Percentiles rank a stretch among this genome's conserved stretches.
Conservation (phyloP, 2,329 filamentous ascomycete genomes). For the Cryphonectria japonica region DNA sequence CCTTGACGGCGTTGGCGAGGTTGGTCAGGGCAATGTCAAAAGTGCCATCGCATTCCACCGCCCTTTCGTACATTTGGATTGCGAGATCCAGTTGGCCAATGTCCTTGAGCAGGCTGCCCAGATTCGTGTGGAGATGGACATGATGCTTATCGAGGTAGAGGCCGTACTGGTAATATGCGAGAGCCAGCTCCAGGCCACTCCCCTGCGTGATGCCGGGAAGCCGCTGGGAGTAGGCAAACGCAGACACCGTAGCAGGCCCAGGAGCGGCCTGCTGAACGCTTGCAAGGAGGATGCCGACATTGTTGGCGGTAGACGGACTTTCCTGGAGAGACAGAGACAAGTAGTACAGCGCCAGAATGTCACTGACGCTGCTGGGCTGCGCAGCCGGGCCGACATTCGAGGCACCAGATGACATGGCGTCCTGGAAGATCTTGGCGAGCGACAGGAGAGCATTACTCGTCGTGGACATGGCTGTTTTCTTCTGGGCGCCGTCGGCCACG, state of each 20-base stretch:
- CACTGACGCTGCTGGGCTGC: conserved; percentile 77
- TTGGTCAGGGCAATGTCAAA: conserved; percentile 98
- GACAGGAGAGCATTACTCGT: conserved; percentile 96
- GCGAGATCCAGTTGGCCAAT: conserved; percentile 90
- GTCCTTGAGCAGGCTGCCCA: conserved; percentile 93
- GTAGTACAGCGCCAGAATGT: conserved; percentile 94
- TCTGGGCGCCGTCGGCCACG: conserved; percentile 71
- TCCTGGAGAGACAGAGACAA: conserved; percentile 91
- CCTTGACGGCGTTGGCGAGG: conserved; percentile 95
- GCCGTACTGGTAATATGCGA: conserved; percentile 96
- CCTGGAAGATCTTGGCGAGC: conserved; percentile 96
- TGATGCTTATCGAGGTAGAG: conserved; percentile 84
- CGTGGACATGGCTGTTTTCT: conserved; percentile 82
- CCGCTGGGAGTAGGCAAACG: conserved; percentile 39
- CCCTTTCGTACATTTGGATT: conserved; percentile 96
- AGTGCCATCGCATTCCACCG: conserved; percentile 86
- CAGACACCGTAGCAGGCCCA: conserved; percentile 36
- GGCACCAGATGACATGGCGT: conserved; percentile 81
- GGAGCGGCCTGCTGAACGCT: conserved; percentile 76
- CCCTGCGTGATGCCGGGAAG: conserved; percentile 83
- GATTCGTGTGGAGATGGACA: conserved; percentile 94
- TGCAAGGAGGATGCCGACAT: conserved; percentile 95
- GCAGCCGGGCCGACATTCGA: conserved; percentile 57
- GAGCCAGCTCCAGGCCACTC: conserved; percentile 83
- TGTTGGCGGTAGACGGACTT: conserved; percentile 96